Base-by-base conservation (phyloP, 768 basidiomycete species). In the Plicaturopsis crispa region DNA sequence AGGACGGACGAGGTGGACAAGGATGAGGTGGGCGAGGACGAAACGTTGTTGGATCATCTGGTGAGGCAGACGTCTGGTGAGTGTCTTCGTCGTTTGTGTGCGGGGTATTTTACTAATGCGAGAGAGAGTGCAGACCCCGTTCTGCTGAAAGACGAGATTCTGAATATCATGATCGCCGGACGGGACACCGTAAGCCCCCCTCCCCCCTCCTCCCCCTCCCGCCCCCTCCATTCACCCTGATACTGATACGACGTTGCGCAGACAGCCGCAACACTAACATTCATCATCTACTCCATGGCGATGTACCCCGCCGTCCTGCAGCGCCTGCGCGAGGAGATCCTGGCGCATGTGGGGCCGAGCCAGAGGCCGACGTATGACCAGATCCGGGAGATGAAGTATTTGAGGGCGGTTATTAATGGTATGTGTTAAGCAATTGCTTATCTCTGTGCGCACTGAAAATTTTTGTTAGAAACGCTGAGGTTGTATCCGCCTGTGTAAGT, bases 401-500 rank as follows among this genome's bases (percentile, higher is more conserved):
- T 81, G 11, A 62, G 75, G 18, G 80, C 80, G 1, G 74, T 82
- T 17, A 69, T 82, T 35, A 80, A 82, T 44, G 78, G 78, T 78
- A 16, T 10, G 59, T 35, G 26, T 31, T 6, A 13, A 20, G 8
- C 33, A 4, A 17, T 21, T 14, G 6, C 34, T 22, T 13, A 33
- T 26, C 26, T 35, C 44, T 35, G 12, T 5, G 10, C 10, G 32
- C 16, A 34, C 16, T 18, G 2, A 13, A 24, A 24, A 26, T 20
- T 17, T 33, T 4, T n/a, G n/a, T 41, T 40, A 66, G 78, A 79
- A 49, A 75, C 75, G 0, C 52, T 78, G 40, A 64, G 76, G 23
- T 41, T 80, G 14, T 79, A 69, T 51, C 75, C 78, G 3, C 59
- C 70, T 6, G 74, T 78, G 67, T 73, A 53, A 39, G 65, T 49